A percentile compares a stretch with the other conserved stretches of the same genome.
phyloP scores from a whole-genome alignment of 805 yeast genomes.

The Kluyveromyces nonfermentans region DNA sequence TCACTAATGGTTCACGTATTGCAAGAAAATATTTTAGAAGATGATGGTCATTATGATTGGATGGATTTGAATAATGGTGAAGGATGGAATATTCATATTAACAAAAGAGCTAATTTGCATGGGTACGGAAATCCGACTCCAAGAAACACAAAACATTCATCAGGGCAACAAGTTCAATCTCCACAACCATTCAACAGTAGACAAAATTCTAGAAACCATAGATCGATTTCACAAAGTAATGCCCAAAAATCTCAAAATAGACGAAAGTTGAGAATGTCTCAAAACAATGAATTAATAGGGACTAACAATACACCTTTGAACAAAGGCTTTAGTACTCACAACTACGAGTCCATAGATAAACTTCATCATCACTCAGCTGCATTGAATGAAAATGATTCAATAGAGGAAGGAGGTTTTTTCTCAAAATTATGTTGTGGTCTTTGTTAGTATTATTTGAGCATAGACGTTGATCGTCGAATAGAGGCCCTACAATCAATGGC shows the following conservation, averaged over 20 bases:
- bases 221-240: conserved; percentile 8
- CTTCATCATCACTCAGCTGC: conserved; percentile 5
- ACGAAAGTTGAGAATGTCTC: neutral
- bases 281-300: neutral
- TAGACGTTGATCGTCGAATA: conserved; percentile 1
- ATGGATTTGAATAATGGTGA: conserved; percentile 67
- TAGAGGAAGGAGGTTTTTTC: conserved; percentile 12
- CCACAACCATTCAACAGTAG: conserved; percentile 9
- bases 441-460: conserved; percentile 6
- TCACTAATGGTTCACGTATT: conserved; percentile 51
- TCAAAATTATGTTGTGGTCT: conserved; percentile 17
- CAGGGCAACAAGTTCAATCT: conserved; percentile 13
- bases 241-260: conserved; percentile 1
- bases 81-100: conserved; percentile 72
- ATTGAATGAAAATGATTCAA: conserved; percentile 5
- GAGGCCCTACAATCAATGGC: neutral
- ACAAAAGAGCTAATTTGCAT: conserved; percentile 70
- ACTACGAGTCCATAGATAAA: conserved; percentile 24
- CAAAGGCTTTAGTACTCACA: conserved; percentile 1
- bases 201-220: conserved; percentile 13
- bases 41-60: conserved; percentile 74
- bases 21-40: conserved; percentile 45
- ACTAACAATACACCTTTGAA: conserved; percentile 1
- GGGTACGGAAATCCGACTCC: conserved; percentile 74
- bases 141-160: conserved; percentile 16